Percentiles rank a stretch among this genome's conserved stretches.
phyloP scores from a whole-genome alignment of 495 filamentous ascomycete species.

The Talaromyces liani region DNA sequence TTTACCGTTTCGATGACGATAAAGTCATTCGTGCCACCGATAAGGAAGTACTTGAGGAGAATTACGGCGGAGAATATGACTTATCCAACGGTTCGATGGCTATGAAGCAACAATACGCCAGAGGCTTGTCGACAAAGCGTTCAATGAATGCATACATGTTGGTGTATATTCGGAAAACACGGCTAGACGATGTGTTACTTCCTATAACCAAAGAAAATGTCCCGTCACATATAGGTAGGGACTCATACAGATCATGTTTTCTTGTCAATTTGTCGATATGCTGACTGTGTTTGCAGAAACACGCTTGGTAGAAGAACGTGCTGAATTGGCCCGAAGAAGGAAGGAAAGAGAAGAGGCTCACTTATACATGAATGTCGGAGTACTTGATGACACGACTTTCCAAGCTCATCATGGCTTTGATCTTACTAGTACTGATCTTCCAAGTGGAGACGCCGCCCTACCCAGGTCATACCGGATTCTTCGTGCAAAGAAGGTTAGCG shows the following conservation, averaged over 20 bases:
- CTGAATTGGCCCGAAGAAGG: slow-evolving; percentile 57
- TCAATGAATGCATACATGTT: slow-evolving; percentile 94
- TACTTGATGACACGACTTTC: slow-evolving; percentile 74
- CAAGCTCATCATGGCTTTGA: slow-evolving; percentile 77
- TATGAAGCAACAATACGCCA: slow-evolving; percentile 60
- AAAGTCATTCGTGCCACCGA: slow-evolving; percentile 87
- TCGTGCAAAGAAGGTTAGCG: slow-evolving; percentile 61
- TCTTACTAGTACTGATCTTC: slow-evolving; percentile 65
- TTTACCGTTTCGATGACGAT: slow-evolving; percentile 97
- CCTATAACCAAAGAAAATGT: slow-evolving; percentile 68
- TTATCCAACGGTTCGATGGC: slow-evolving; percentile 48
- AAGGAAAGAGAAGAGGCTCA: slow-evolving; percentile 93
- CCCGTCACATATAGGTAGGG: slow-evolving; percentile 72
- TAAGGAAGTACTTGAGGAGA: slow-evolving; percentile 90
- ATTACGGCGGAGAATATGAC: slow-evolving; percentile 86
- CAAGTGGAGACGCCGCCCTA: slow-evolving; percentile 50
- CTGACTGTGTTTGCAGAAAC: slow-evolving; percentile 37
- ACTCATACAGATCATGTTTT: neutral
- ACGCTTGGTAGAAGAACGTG: slow-evolving; percentile 74
- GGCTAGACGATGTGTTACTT: slow-evolving; percentile 70
- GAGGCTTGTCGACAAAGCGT: slow-evolving; percentile 57
- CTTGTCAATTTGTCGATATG: neutral
- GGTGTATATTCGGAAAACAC: slow-evolving; percentile 88
- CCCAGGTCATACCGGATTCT: slow-evolving; percentile 61
- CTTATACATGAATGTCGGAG: slow-evolving; percentile 75